Percentiles rank a stretch among this genome's conserved stretches.
Evolutionary conservation across 306 rosid genomes (phyloP).

Genomic region (Styphnolobium japonicum): DNA sequence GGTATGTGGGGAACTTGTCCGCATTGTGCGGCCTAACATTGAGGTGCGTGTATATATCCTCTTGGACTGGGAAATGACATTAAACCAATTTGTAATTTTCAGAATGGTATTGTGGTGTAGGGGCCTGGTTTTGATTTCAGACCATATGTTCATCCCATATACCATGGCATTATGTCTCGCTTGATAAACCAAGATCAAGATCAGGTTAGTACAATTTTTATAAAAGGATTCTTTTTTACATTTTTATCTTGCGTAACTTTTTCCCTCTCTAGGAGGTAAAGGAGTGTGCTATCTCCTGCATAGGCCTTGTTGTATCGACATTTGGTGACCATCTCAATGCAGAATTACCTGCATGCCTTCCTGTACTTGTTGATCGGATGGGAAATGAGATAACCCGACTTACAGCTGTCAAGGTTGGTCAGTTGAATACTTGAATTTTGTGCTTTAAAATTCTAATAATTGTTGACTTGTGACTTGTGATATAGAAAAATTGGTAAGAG

Average conservation of each 20-base stretch:
- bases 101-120: conserved; percentile 41
- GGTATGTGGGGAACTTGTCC: conserved; percentile 95
- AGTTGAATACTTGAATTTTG: conserved; percentile 18
- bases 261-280: conserved; percentile 80
- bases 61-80: conserved; percentile 9
- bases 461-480: not conserved
- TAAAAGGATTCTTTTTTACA: not conserved
- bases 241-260: conserved; percentile 24
- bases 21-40: conserved; percentile 83
- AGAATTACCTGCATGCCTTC: conserved; percentile 88
- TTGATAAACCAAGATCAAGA: conserved; percentile 99
- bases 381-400: conserved; percentile 99
- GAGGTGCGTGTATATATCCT: conserved; percentile 55
- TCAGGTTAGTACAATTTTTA: conserved; percentile 66
- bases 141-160: conserved; percentile 84
- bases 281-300: conserved; percentile 98
- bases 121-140: conserved; percentile 77
- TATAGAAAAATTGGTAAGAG: not conserved
- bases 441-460: conserved; percentile 10
- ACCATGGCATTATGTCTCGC: conserved; percentile 92
- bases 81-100: conserved; percentile 24
- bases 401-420: conserved; percentile 93
- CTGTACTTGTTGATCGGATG: conserved; percentile 99
- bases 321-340: conserved; percentile 86
- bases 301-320: conserved; percentile 95